Conservation (phyloP, 2,329 filamentous ascomycete species). For the Dactylellina haptotyla region DNA sequence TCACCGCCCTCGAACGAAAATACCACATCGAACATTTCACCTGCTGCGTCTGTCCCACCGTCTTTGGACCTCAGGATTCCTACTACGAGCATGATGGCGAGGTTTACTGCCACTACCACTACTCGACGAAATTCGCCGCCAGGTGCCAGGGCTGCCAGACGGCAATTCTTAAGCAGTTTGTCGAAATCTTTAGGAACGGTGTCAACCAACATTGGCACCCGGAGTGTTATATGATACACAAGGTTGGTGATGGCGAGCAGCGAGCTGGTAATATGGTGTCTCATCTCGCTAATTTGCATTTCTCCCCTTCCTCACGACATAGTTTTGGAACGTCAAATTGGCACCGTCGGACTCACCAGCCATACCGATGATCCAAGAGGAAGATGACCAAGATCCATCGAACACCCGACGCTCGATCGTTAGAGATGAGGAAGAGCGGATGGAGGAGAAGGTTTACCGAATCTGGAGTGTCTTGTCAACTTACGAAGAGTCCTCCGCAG, state of each 20-base stretch:
- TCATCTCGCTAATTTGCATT: slow-evolving; percentile 24
- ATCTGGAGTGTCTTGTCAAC: slow-evolving; percentile 98
- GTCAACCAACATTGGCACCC: slow-evolving; percentile 99
- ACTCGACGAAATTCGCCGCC: slow-evolving; percentile 96
- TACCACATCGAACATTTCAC: slow-evolving; percentile 99
- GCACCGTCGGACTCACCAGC: slow-evolving; percentile 69
- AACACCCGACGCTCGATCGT: slow-evolving; percentile 78
- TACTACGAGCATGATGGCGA: slow-evolving; percentile 98
- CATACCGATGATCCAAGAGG: slow-evolving; percentile 60
- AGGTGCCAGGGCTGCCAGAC: slow-evolving; percentile 96
- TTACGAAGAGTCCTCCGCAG: slow-evolving; percentile 96
- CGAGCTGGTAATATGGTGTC: background rate
- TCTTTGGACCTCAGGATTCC: slow-evolving; percentile 98
- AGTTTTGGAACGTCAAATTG: slow-evolving; percentile 95
- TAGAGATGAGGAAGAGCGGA: slow-evolving; percentile 85
- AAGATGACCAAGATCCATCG: slow-evolving; percentile 65
- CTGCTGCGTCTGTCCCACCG: slow-evolving; percentile 93
- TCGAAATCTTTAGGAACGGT: slow-evolving; percentile 97
- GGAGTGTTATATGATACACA: slow-evolving; percentile 99
- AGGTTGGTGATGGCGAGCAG: slow-evolving; percentile 62
- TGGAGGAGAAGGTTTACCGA: slow-evolving; percentile 96
- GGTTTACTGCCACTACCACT: slow-evolving; percentile 98
- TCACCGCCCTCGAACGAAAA: slow-evolving; percentile 95
- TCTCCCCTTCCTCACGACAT: background rate
- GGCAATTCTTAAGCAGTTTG: slow-evolving; percentile 97